Evolutionary conservation across 345 rosid genomes (phyloP).

Genomic region (Populus alba): DNA sequence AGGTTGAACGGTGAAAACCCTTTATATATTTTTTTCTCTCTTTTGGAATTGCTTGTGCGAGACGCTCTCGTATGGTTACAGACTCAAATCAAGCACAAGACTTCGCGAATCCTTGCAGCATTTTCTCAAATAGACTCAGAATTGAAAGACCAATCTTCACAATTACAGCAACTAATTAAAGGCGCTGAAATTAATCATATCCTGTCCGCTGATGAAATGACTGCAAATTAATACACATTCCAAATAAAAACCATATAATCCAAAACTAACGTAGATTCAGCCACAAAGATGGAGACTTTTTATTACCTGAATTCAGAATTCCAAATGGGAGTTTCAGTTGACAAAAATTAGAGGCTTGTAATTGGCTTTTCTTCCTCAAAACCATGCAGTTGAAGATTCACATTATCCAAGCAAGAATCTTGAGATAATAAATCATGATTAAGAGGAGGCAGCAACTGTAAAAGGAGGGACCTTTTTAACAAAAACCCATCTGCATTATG

Average conservation of each 20-base stretch:
- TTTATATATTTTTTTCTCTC: background rate
- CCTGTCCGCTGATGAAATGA: background rate
- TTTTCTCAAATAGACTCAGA: constrained; percentile 17
- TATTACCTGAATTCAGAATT: constrained; percentile 23
- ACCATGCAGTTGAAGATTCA: background rate
- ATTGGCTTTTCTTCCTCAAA: background rate
- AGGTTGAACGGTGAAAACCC: constrained; percentile 23
- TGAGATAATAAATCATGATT: constrained; percentile 36
- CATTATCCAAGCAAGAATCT: constrained; percentile 27
- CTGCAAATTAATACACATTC: constrained; percentile 9
- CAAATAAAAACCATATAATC: background rate
- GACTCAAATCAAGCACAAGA: background rate
- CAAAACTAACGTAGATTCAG: constrained; percentile 11
- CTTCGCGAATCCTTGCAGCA: constrained; percentile 7
- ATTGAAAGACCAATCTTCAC: background rate
- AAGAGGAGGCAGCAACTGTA: constrained; percentile 3
- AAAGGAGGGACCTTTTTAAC: constrained; percentile 1
- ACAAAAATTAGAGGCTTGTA: background rate
- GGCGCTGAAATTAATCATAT: background rate
- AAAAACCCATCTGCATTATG: constrained; percentile 6
- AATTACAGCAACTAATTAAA: background rate
- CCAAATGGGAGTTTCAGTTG: background rate
- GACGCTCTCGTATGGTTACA: constrained; percentile 15
- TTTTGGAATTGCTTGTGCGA: constrained; percentile 18
- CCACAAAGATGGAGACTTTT: background rate